Evolutionary conservation across 768 basidiomycete species (phyloP).

Genomic region (Pleurotus giganteus): DNA sequence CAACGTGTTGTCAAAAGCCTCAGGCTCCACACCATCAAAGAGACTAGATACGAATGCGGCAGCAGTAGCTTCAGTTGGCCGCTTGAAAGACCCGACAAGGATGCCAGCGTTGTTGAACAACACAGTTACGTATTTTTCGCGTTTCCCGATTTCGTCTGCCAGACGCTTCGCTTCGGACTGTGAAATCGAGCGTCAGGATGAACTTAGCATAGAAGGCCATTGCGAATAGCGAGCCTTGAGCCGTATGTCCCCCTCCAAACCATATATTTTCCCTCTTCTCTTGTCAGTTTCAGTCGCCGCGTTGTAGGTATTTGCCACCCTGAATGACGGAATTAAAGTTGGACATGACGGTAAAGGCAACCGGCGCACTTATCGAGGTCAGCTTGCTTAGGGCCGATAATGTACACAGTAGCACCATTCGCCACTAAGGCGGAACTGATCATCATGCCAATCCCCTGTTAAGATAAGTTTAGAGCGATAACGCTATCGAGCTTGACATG

Average conservation of each 20-base stretch:
- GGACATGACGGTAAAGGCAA: background rate
- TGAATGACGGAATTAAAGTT: background rate
- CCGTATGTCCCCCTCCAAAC: slow-evolving; percentile 38
- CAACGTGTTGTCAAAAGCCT: slow-evolving; percentile 32
- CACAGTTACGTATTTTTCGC: slow-evolving; percentile 39
- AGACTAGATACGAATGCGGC: slow-evolving; percentile 35
- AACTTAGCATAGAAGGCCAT: background rate
- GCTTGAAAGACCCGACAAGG: slow-evolving; percentile 23
- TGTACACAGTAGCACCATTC: slow-evolving; percentile 49
- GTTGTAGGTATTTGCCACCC: slow-evolving; percentile 29
- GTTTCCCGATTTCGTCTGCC: slow-evolving; percentile 35
- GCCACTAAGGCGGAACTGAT: slow-evolving; percentile 43
- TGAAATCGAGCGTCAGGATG: background rate
- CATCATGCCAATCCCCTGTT: slow-evolving; percentile 50
- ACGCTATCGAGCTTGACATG: background rate
- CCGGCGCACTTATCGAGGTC: slow-evolving; percentile 35
- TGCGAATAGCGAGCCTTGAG: slow-evolving; percentile 29
- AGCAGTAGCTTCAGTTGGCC: slow-evolving; percentile 28
- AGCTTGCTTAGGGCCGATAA: slow-evolving; percentile 39
- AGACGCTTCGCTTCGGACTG: slow-evolving; percentile 43
- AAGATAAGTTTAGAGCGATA: background rate
- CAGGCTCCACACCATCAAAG: slow-evolving; percentile 36
- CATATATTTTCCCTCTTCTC: slow-evolving; percentile 34
- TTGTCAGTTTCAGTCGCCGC: slow-evolving; percentile 31
- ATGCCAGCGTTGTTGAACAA: slow-evolving; percentile 52